phyloP scores from a whole-genome alignment of 2,329 filamentous ascomycete genomes.

The Alternaria tenuissima region DNA sequence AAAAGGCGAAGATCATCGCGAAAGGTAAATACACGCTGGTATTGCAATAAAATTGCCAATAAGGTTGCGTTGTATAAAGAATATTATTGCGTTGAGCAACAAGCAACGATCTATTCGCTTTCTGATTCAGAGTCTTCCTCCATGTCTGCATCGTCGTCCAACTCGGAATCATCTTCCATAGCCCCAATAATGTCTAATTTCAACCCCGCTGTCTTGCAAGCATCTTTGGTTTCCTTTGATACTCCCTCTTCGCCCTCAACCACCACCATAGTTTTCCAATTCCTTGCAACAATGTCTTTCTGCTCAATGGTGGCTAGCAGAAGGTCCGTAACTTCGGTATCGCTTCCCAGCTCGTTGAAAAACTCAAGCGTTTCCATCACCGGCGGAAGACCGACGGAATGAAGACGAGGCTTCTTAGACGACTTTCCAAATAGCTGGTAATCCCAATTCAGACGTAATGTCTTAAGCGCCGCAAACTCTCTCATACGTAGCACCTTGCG shows the following conservation, averaged over 20 bases:
- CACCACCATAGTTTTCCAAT: slow-evolving; percentile 35
- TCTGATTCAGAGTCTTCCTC: neutral
- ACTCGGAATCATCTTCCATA: slow-evolving; percentile 18
- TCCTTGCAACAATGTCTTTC: slow-evolving; percentile 36
- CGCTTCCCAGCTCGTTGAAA: slow-evolving; percentile 44
- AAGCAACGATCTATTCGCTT: neutral
- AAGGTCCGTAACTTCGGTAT: slow-evolving; percentile 42
- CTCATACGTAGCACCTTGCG: slow-evolving; percentile 42
- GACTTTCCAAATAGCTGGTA: slow-evolving; percentile 46
- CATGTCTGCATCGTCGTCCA: neutral
- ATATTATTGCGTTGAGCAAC: neutral
- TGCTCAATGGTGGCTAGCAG: slow-evolving; percentile 38
- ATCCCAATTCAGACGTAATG: slow-evolving; percentile 42
- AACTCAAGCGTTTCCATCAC: slow-evolving; percentile 40
- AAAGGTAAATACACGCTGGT: slow-evolving; percentile 10
- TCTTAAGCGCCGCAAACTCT: slow-evolving; percentile 36
- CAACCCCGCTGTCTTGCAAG: slow-evolving; percentile 31
- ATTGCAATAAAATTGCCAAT: neutral
- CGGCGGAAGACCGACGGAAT: slow-evolving; percentile 43
- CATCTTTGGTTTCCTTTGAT: slow-evolving; percentile 32
- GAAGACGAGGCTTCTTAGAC: slow-evolving; percentile 41
- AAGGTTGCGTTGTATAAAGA: no score
- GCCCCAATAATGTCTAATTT: slow-evolving; percentile 61
- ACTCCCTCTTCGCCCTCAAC: slow-evolving; percentile 38
- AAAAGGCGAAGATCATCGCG: neutral